Percentiles rank a stretch among this genome's conserved stretches.
These are phyloP conservation scores for Cicer chorassanicum DNA, from an alignment of 306 rosid species.

Conservation along the genomic window DNA sequence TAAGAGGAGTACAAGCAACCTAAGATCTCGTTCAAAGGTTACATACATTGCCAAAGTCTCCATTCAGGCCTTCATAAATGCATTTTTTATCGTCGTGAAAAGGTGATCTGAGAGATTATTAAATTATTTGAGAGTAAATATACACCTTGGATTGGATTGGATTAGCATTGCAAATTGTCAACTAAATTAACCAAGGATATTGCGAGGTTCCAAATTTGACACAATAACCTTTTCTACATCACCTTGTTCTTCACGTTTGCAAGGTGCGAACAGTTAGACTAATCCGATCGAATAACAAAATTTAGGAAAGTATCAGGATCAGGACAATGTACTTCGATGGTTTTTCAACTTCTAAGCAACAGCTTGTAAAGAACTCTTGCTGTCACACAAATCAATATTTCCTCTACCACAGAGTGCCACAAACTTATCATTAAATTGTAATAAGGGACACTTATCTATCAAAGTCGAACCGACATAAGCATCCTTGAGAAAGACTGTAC, in stretches of 20 bases:
- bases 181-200: not conserved
- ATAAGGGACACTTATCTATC: conserved; percentile 63
- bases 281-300: not conserved
- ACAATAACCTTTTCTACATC: conserved; percentile 20
- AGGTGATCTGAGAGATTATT: not conserved
- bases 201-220: conserved; percentile 2
- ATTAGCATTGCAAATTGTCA: conserved; percentile 1
- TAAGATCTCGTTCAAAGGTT: not conserved
- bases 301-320: conserved; percentile 13
- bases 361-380: conserved; percentile 49
- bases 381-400: conserved; percentile 49
- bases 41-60: conserved; percentile 7
- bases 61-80: not conserved
- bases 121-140: not conserved
- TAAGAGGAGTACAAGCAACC: not conserved
- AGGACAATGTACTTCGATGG: not conserved
- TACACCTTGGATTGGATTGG: not conserved
- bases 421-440: conserved; percentile 57
- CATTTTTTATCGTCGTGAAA: not conserved
- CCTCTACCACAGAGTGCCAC: conserved; percentile 64
- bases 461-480: conserved; percentile 65
- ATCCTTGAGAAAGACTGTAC: conserved; percentile 76
- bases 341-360: conserved; percentile 45
- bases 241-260: conserved; percentile 2
- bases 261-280: conserved; percentile 23